phyloP scores from a whole-genome alignment of 2,329 filamentous ascomycete genomes.

The Lachnellula arida region DNA sequence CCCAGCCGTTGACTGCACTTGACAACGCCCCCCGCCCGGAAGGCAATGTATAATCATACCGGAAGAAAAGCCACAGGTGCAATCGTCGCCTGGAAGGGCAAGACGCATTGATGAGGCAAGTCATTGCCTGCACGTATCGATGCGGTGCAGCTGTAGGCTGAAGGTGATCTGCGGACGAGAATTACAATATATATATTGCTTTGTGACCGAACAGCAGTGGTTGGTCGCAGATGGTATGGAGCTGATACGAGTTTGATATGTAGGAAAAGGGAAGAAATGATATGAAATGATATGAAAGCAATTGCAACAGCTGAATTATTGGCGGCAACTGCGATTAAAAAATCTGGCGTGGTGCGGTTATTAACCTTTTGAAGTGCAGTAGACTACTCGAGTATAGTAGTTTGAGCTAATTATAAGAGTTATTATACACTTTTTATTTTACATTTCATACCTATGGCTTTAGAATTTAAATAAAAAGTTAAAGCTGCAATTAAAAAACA shows the following conservation, averaged over 20 bases:
- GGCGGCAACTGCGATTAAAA: conserved; percentile 2
- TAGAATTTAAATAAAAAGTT: too few species aligned
- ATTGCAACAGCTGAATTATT: not conserved
- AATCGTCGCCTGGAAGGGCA: not conserved
- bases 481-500: too few species aligned
- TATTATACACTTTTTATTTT: too few species aligned
- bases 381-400: not conserved
- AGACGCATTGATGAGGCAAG: not conserved
- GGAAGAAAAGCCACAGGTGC: not conserved
- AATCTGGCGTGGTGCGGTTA: not conserved
- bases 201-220: not conserved
- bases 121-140: not conserved
- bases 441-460: too few species aligned
- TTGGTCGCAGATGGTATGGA: not conserved
- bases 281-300: not conserved
- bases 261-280: not conserved
- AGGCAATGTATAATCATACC: not conserved
- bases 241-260: not conserved
- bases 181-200: not conserved
- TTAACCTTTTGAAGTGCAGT: not conserved
- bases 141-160: not conserved
- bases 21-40: not conserved
- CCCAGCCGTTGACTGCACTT: too few species aligned
- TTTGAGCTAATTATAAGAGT: too few species aligned
- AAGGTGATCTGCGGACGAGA: not conserved